Conservation (phyloP, 352 stramenopile genomes). For the Globisporangium lucens region DNA sequence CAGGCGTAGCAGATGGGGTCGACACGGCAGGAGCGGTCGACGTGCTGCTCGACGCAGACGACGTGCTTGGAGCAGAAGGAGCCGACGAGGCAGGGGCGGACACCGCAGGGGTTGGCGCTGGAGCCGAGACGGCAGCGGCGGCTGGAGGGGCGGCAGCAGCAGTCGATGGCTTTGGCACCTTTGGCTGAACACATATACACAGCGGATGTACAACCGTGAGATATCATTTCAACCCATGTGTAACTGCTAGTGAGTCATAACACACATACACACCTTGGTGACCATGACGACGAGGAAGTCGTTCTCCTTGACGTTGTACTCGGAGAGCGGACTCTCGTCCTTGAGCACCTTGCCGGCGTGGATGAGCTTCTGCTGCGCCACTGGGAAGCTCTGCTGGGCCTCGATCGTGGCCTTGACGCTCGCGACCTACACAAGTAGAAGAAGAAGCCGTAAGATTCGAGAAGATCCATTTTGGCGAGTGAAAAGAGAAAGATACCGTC, state of each 20-base stretch:
- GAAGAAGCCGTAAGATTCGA: constrained; percentile 10
- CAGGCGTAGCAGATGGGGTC: constrained; percentile 57
- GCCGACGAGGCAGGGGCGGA: constrained; percentile 25
- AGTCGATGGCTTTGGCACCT: constrained; percentile 45
- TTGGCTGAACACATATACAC: constrained; percentile 31
- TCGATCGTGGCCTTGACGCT: constrained; percentile 84
- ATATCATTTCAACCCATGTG: constrained; percentile 4
- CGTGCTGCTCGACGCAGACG: constrained; percentile 62
- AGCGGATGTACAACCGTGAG: background rate
- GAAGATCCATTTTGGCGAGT: constrained; percentile 8
- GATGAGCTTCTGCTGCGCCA: constrained; percentile 82
- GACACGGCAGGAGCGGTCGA: constrained; percentile 56
- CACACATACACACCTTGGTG: constrained; percentile 44
- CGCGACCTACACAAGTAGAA: constrained; percentile 38
- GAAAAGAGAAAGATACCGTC: background rate
- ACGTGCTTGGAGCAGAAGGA: constrained; percentile 52
- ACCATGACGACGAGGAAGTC: constrained; percentile 89
- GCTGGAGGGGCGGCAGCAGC: constrained; percentile 28
- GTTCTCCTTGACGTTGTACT: constrained; percentile 88
- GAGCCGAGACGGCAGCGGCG: constrained; percentile 14
- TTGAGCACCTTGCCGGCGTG: constrained; percentile 87
- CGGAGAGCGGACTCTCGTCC: constrained; percentile 71
- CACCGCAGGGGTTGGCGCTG: constrained; percentile 20
- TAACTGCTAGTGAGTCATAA: background rate
- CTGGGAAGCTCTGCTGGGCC: constrained; percentile 61